phyloP scores from a whole-genome alignment of 2,329 filamentous ascomycete genomes.

The Setomelanomma holmii region DNA sequence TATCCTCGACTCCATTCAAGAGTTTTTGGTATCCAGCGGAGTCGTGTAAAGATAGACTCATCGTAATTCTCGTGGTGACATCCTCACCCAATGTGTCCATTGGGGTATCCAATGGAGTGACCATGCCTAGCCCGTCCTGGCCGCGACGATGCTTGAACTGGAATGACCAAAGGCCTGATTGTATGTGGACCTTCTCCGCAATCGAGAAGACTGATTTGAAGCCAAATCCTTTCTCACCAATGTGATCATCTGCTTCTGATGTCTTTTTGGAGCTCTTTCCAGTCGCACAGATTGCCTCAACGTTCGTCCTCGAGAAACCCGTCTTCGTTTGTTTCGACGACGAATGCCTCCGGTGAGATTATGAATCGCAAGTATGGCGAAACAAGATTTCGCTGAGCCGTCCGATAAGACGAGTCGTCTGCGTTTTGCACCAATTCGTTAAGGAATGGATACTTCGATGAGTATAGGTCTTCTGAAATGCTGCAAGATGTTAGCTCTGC shows the following conservation, averaged over 20 bases:
- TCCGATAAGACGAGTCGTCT: conserved; percentile 48
- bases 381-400: not conserved
- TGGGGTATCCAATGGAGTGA: conserved; percentile 50
- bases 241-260: conserved; percentile 24
- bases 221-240: conserved; percentile 49
- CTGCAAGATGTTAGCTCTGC: conserved; percentile 7
- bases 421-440: conserved; percentile 52
- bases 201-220: conserved; percentile 48
- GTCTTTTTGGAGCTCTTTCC: conserved; percentile 47
- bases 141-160: conserved; percentile 43
- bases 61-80: conserved; percentile 25
- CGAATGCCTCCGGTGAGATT: conserved; percentile 37
- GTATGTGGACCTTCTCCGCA: conserved; percentile 47
- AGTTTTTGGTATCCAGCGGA: conserved; percentile 8
- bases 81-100: conserved; percentile 6
- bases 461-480: conserved; percentile 31
- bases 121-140: conserved; percentile 60
- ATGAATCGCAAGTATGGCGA: conserved; percentile 30
- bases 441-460: conserved; percentile 31
- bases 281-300: conserved; percentile 49
- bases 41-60: too few relatives aligned
- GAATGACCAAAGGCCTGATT: conserved; percentile 50
- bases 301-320: conserved; percentile 47
- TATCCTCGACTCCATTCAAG: conserved; percentile 5
- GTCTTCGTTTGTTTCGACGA: conserved; percentile 56